These are phyloP conservation scores for Ziziphus jujuba DNA, from an alignment of 306 rosid genomes.

Conservation along the genomic window DNA sequence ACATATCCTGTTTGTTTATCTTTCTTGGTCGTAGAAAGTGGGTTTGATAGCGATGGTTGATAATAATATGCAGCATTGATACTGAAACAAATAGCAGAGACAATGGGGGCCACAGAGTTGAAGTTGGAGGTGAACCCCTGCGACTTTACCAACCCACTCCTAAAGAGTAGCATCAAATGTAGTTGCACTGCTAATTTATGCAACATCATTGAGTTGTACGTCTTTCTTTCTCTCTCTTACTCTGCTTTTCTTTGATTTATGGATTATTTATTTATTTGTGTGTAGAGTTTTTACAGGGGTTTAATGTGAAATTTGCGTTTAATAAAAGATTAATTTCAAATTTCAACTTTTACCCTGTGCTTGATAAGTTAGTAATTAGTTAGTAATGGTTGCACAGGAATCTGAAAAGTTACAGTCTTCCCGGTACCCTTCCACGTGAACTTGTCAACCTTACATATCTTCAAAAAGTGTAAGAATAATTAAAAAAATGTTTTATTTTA, in stretches of 20 bases:
- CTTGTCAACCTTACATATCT: slow-evolving; percentile 3
- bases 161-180: background rate
- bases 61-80: background rate
- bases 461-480: background rate
- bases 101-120: background rate
- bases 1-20: no score
- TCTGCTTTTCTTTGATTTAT: background rate
- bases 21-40: no score
- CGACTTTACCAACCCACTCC: no score
- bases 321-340: no score
- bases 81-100: background rate
- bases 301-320: no score
- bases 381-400: background rate
- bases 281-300: no score
- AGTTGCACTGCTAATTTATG: background rate
- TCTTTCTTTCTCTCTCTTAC: background rate
- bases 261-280: no score
- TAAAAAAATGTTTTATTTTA: background rate
- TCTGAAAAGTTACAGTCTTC: background rate
- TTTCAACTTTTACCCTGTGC: no score
- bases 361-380: no score
- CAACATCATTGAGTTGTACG: background rate
- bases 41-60: background rate
- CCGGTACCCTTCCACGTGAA: background rate
- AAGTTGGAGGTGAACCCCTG: background rate